phyloP scores from a whole-genome alignment of 2,329 filamentous ascomycete genomes.

The Balansia obtecta region DNA sequence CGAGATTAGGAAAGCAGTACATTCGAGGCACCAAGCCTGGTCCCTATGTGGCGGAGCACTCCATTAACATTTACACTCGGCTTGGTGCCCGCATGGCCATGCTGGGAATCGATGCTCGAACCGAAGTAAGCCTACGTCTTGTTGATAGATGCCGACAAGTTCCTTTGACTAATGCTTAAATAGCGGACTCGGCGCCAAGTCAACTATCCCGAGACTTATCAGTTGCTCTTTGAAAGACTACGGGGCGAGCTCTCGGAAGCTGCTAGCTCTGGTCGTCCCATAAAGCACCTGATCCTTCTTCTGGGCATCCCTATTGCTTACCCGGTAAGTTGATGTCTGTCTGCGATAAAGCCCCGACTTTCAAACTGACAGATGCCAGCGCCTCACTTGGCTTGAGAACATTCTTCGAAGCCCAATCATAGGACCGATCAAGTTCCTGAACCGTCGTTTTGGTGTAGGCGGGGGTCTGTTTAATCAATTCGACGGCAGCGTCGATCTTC shows the following conservation, averaged over 20 bases:
- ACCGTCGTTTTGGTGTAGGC: constrained; percentile 77
- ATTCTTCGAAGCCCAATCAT: constrained; percentile 78
- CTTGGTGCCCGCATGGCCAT: constrained; percentile 76
- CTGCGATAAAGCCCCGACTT: constrained; percentile 8
- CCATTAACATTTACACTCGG: constrained; percentile 74
- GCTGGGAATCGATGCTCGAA: constrained; percentile 82
- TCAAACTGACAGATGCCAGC: constrained; percentile 28
- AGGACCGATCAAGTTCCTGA: constrained; percentile 77
- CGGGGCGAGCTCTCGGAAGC: constrained; percentile 59
- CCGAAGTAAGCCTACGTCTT: constrained; percentile 45
- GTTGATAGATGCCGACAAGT: background rate
- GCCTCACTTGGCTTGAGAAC: constrained; percentile 93
- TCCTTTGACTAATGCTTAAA: background rate
- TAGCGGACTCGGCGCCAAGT: constrained; percentile 80
- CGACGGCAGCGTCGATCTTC: constrained; percentile 81
- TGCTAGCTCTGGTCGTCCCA: constrained; percentile 56
- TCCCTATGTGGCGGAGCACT: constrained; percentile 82
- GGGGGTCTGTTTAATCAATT: constrained; percentile 88
- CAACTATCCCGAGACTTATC: constrained; percentile 87
- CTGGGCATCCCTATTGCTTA: constrained; percentile 82
- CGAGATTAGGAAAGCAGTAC: constrained; percentile 54
- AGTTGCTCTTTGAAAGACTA: constrained; percentile 67
- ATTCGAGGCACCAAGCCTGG: constrained; percentile 67
- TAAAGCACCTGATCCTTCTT: constrained; percentile 78
- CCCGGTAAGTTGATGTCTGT: constrained; percentile 38